These are phyloP conservation scores for Eimeria praecox DNA, from an alignment of 169 alveolate genomes.

Conservation along the genomic window DNA sequence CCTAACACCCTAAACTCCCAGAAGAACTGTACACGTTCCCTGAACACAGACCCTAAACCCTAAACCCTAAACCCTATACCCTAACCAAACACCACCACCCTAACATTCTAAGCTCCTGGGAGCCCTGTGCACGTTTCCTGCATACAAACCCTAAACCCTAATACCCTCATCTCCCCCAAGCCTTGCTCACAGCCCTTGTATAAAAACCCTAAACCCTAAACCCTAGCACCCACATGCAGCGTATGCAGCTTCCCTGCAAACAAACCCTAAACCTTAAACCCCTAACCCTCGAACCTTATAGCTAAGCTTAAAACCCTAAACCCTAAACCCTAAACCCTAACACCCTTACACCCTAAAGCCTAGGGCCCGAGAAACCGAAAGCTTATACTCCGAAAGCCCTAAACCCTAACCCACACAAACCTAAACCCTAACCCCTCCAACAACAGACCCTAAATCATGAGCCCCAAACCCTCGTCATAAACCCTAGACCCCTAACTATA, in stretches of 20 bases:
- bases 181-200: neutral
- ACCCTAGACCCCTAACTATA: neutral
- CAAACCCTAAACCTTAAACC: neutral
- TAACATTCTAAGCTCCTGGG: neutral
- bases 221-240: neutral
- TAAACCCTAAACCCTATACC: neutral
- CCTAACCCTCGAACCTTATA: neutral
- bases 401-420: too few species aligned
- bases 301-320: neutral
- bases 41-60: too few species aligned
- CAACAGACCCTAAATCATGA: too few species aligned
- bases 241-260: too few species aligned
- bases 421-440: too few species aligned
- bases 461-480: neutral
- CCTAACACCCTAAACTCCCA: too few species aligned
- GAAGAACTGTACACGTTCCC: too few species aligned
- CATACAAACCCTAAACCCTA: too few species aligned
- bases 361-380: too few species aligned
- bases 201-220: neutral
- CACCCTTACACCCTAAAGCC: too few species aligned
- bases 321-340: constrained; percentile 12
- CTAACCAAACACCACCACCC: neutral
- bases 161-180: too few species aligned
- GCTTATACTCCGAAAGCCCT: too few species aligned
- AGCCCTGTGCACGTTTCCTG: constrained; percentile 75